Percentiles rank a stretch among this genome's conserved stretches.
These are phyloP conservation scores for Fusarium citri DNA, from an alignment of 2,329 filamentous ascomycete genomes.

Conservation along the genomic window DNA sequence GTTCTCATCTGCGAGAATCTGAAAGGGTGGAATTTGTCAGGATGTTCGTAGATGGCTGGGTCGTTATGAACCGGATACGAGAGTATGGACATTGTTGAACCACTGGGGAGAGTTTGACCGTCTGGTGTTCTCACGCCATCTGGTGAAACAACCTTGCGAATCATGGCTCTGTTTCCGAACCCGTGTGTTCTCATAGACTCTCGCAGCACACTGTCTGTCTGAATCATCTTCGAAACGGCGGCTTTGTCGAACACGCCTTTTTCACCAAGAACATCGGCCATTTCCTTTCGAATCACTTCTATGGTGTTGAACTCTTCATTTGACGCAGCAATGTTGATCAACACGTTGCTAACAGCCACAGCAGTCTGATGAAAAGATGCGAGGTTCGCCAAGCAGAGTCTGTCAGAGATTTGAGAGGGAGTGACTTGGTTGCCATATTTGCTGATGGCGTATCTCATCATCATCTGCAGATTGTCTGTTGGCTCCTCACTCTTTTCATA, in stretches of 20 bases:
- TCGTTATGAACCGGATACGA: conserved; percentile 49
- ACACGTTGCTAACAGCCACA: conserved; percentile 54
- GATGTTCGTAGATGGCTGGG: conserved; percentile 47
- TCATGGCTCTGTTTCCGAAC: conserved; percentile 45
- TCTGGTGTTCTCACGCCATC: conserved; percentile 49
- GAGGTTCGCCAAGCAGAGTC: conserved; percentile 48
- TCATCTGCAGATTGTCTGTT: conserved; percentile 35
- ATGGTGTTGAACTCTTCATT: conserved; percentile 54
- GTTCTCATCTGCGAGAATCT: conserved; percentile 53
- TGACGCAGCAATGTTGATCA: conserved; percentile 53
- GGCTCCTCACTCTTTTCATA: conserved; percentile 9
- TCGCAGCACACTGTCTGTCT: conserved; percentile 56
- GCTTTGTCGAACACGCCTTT: conserved; percentile 53
- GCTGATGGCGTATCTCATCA: conserved; percentile 31
- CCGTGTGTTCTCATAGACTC: conserved; percentile 57
- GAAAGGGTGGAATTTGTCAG: conserved; percentile 55
- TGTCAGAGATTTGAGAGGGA: conserved; percentile 42
- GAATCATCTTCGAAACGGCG: conserved; percentile 51
- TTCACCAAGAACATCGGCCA: conserved; percentile 44
- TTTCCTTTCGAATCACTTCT: conserved; percentile 52
- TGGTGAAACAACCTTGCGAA: conserved; percentile 46
- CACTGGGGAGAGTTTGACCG: conserved; percentile 48
- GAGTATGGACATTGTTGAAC: conserved; percentile 50
- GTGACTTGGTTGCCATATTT: conserved; percentile 41
- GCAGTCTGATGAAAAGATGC: conserved; percentile 56